Evolutionary conservation across 768 basidiomycete genomes (phyloP).

Genomic region (Suillus luteus): DNA sequence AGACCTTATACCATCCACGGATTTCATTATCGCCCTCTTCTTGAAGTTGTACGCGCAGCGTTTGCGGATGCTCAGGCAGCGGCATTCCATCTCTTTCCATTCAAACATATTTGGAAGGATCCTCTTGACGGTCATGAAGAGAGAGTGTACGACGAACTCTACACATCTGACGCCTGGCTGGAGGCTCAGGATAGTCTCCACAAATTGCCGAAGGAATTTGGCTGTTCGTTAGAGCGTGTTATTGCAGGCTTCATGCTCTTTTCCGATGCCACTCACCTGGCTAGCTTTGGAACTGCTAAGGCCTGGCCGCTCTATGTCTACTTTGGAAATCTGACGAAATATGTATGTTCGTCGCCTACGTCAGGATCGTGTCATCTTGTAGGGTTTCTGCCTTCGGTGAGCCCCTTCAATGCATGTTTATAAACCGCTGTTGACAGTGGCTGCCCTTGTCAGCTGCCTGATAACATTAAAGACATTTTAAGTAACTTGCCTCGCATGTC

Average conservation of each 20-base stretch:
- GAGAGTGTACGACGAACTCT: constrained; percentile 18
- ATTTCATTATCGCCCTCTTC: too few species aligned
- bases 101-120: too few species aligned
- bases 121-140: too few species aligned
- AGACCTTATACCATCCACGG: too few species aligned
- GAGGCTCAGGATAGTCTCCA: constrained; percentile 21
- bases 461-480: constrained; percentile 10
- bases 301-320: constrained; percentile 27
- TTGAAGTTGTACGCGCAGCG: too few species aligned
- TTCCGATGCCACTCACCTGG: constrained; percentile 28
- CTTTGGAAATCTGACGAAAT: constrained; percentile 28
- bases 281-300: constrained; percentile 29
- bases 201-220: constrained; percentile 12
- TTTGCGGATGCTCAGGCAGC: too few species aligned
- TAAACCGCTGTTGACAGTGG: not conserved
- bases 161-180: constrained; percentile 20
- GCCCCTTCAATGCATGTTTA: not conserved
- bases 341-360: constrained; percentile 18
- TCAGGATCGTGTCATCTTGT: constrained; percentile 12
- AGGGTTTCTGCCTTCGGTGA: constrained; percentile 15
- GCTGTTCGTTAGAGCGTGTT: constrained; percentile 17
- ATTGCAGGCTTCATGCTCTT: constrained; percentile 8
- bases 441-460: constrained; percentile 16
- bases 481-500: not conserved
- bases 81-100: too few species aligned